Evolutionary conservation across 2,329 filamentous ascomycete genomes (phyloP), one percentile per base, ranked within the genome.

Genomic region (Claviceps sp.): DNA sequence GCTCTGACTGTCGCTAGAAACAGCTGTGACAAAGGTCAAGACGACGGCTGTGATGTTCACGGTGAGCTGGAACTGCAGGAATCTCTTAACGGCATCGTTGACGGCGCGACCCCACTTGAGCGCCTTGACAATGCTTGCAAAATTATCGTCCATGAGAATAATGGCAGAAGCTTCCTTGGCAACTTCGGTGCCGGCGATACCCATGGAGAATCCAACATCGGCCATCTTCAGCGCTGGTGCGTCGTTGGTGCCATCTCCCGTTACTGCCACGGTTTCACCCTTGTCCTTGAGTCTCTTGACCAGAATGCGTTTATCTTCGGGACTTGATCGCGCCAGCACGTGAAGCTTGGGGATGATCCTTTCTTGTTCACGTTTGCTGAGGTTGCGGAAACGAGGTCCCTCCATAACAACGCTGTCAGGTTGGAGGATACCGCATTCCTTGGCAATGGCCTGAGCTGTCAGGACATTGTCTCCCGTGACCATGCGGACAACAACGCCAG

Each of bases 41-140:
- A 86, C 68, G 46, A 95, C 89, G 40, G 90, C 90, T 8, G 90
- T 95, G 57, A 96, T 82, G 73, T 95, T 96, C 70, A 95, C 90
- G 0, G 85, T 88, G 56, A 89, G 78, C 71, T 89, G 85, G 63
- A 87, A 86, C 65, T 85, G 81, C 50, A 88, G 71, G 66, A 88
- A 88, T 56, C 84, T 82, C 72, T 87, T 87, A 60, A 87, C 84
- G 1, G 84, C 82, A 61, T 88, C 84, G 61, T 87, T 87, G 59
- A 88, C 84, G 38, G 84, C 82, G 26, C 84, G 78, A 49, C 87
- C 87, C 87, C 87, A 91, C 59, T 85, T 84, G 59, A 90, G 74
- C 14, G 87, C 87, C 68, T 88, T 89, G 57, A 91, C 84, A 55
- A 90, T 91, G n/a, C 85, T 89, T 30, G 82, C 77, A 67, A 91